Base-by-base conservation (phyloP, 2,329 filamentous ascomycete genomes). In the Lachnellula cervina region DNA sequence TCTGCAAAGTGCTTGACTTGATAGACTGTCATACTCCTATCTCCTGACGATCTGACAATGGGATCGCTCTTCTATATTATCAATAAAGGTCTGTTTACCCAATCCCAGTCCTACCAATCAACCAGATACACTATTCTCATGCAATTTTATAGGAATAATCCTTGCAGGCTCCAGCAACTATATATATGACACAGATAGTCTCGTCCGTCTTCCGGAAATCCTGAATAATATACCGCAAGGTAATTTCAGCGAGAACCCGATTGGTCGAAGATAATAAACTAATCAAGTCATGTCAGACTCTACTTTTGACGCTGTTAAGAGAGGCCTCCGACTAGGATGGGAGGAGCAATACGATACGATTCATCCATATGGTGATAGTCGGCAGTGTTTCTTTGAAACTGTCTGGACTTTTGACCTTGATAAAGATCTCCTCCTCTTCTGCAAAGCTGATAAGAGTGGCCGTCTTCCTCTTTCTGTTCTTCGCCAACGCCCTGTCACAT, bases 361-460 rank as follows among this genome's bases (percentile, higher is more conserved):
- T 7, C 16, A 54, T 48, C 44, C 51, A 4, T 54, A 37, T 23
- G 43, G 51, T 32, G 51, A 49, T 35, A 48, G 19, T n/a, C 32
- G 51, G 6, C 44, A 54, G 34, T 45, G 43, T 21, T 25, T 9
- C 9, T 21, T 49, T 32, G 43, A 37, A 25, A 54, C 44, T 17
- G 43, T 54, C 11, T 54, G 23, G 19, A 49, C 44, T 2, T 54
- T 54, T 14, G 51, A 54, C 44, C 34, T 54, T 21, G 51, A 54
- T 16, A 25, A 16, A 7, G 44, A 54, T 23, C 32, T 54, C 5
- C 35, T 54, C 9, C 28, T 48, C 4, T 49, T 40, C 16, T 37
- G 9, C 11, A 40, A 42, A 14, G 43, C 28, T 38, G 19, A 16
- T 28, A n/a, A 16, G 43, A 47, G n/a, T 21, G 16, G 32, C 11